Evolutionary conservation across 345 rosid genomes (phyloP).

Genomic region (Aquilaria malaccensis): DNA sequence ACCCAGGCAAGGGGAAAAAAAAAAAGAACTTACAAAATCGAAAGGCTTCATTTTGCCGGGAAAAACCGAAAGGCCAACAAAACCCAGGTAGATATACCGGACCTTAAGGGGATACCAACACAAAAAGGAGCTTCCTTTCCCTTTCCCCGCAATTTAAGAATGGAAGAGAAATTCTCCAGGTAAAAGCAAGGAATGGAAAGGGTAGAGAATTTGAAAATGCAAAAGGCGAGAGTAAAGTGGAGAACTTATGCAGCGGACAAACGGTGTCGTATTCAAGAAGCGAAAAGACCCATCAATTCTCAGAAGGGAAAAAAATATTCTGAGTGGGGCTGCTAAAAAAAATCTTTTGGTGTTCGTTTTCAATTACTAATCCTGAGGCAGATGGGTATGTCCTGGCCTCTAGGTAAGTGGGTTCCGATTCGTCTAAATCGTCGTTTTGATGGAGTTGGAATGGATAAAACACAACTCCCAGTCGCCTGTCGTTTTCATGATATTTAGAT

Average conservation of each 20-base stretch:
- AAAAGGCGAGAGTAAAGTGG: conserved; percentile 7
- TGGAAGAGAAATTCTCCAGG: conserved; percentile 15
- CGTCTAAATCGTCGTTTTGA: too few relatives aligned
- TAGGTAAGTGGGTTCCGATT: too few relatives aligned
- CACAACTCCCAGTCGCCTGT: too few relatives aligned
- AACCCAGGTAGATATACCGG: background rate
- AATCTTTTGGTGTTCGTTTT: too few relatives aligned
- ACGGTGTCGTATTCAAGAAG: conserved; percentile 13
- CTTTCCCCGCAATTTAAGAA: background rate
- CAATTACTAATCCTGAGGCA: too few relatives aligned
- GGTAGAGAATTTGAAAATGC: background rate
- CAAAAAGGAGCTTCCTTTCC: conserved; percentile 1
- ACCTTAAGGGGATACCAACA: background rate
- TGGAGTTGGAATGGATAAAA: too few relatives aligned
- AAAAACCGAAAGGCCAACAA: background rate
- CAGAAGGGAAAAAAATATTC: background rate
- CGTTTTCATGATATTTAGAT: too few relatives aligned
- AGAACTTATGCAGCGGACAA: background rate
- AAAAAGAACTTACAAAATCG: conserved; percentile 26
- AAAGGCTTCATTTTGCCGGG: conserved; percentile 28
- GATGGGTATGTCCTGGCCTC: too few relatives aligned
- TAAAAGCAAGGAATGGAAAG: conserved; percentile 23
- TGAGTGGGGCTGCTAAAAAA: background rate
- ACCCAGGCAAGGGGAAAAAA: background rate
- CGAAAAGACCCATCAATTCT: background rate